These are phyloP conservation scores for Eleusine coracana DNA, from an alignment of 176 grass and related monocot genomes.

Conservation along the genomic window DNA sequence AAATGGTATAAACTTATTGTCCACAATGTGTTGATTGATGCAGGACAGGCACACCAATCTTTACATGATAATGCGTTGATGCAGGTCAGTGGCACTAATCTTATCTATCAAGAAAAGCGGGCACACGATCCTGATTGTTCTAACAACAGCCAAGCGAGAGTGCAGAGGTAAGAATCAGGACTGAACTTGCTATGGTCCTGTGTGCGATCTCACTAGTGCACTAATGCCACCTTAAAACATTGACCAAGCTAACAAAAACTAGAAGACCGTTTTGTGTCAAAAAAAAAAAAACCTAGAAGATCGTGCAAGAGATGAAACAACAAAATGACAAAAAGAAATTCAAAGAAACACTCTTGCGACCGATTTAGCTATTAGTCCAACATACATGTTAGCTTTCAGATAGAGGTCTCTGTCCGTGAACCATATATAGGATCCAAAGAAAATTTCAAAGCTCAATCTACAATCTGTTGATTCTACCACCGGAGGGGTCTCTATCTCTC, in stretches of 20 bases:
- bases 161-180: background rate
- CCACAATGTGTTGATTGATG: background rate
- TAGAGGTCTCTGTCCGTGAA: background rate
- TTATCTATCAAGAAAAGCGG: too few species aligned
- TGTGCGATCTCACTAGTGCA: background rate
- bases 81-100: background rate
- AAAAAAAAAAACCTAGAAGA: background rate
- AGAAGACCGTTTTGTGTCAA: background rate
- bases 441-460: background rate
- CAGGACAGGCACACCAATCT: background rate
- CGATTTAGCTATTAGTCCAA: background rate
- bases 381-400: background rate
- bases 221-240: background rate
- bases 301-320: background rate
- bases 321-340: background rate
- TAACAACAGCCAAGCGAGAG: background rate
- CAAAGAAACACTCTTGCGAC: background rate
- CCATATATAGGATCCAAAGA: too few species aligned
- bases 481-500: background rate
- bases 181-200: background rate
- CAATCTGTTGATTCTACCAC: too few species aligned
- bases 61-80: background rate
- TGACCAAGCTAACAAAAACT: background rate
- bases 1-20: background rate
- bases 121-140: background rate